Evolutionary conservation across 2,329 filamentous ascomycete genomes (phyloP), one percentile per base, ranked within the genome.

Genomic region (Aureobasidium subglaciale): DNA sequence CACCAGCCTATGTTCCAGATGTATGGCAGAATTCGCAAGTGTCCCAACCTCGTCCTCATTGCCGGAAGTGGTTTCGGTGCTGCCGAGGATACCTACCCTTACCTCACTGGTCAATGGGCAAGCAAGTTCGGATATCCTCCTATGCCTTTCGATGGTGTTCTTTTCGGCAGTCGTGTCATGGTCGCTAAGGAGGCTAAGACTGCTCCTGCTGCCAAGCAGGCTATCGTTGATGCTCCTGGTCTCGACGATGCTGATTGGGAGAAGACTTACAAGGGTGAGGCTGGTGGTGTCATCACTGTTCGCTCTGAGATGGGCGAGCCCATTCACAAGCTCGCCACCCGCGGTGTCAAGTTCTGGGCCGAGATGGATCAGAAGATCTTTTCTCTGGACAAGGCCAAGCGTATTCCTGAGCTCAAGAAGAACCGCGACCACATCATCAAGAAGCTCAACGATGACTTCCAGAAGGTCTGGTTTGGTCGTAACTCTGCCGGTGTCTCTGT

Each of bases 331-430:
- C 83, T 99, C 58, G 95, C 93, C 15, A 99, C 93, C 46, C 87
- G 95, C 58, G 93, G 93, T 81, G 91, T 99, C 45, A 78, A 83
- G 55, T 96, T 99, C 78, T 99, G 93, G 93, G 86, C 90, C 48
- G 95, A 99, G 75, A 96, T 99, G 90, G 93, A 99, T 68, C 83
- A 95, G 72, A 96, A 95, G 75, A 97, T 99, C 66, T 99, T 99
- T 78, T 87, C 84, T 68, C 77, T 99, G 46, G 91, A 96, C 73
- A 96, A 95, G 77, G 90, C 92, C 67, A 96, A 96, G 79, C 86
- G 90, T 38, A 78, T 96, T 20, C 80, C 87, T 2, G 90, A 93
- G 73, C 79, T 96, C 38, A 89, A 90, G 77, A 95, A 93, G 76
- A 86, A 88, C 68, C 86, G 88, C 52, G 85, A 89, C 46, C 87